Evolutionary conservation across 495 filamentous ascomycete genomes (phyloP).

Genomic region (Xylaria grammica): DNA sequence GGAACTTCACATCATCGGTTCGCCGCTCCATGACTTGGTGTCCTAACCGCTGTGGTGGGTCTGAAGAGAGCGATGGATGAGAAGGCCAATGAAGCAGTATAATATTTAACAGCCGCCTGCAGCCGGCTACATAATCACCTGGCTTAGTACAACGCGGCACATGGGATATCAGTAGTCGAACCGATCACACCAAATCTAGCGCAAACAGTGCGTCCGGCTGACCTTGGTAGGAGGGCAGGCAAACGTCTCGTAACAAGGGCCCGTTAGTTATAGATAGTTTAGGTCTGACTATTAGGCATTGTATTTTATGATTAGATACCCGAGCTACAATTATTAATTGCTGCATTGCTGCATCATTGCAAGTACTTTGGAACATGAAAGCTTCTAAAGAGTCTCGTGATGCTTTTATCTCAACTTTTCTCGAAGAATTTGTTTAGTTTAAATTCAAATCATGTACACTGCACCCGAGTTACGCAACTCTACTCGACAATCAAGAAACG

Average conservation of each 20-base stretch:
- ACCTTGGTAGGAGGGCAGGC: too few species aligned
- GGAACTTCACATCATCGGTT: not conserved
- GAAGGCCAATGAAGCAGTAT: not conserved
- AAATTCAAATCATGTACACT: too few species aligned
- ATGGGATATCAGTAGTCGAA: not conserved
- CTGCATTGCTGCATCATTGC: not conserved
- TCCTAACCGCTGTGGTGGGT: not conserved
- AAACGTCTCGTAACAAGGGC: too few species aligned
- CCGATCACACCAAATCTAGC: too few species aligned
- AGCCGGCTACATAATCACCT: not conserved
- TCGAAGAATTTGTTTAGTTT: too few species aligned
- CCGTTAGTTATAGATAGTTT: not conserved
- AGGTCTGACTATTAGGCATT: not conserved
- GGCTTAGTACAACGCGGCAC: not conserved
- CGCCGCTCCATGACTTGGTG: not conserved
- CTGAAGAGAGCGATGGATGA: not conserved
- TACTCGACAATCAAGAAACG: too few species aligned
- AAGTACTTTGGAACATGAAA: too few species aligned
- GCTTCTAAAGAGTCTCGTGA: too few species aligned
- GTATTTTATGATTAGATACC: constrained; percentile 12
- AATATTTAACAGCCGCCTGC: not conserved
- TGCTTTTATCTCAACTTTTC: too few species aligned
- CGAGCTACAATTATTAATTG: not conserved
- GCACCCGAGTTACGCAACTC: too few species aligned
- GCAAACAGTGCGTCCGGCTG: too few species aligned